A percentile compares a stretch with the other conserved stretches of the same genome.
Evolutionary conservation across 1,284 basidiomycete genomes (phyloP).

Genomic region (Ustilago trichophora): DNA sequence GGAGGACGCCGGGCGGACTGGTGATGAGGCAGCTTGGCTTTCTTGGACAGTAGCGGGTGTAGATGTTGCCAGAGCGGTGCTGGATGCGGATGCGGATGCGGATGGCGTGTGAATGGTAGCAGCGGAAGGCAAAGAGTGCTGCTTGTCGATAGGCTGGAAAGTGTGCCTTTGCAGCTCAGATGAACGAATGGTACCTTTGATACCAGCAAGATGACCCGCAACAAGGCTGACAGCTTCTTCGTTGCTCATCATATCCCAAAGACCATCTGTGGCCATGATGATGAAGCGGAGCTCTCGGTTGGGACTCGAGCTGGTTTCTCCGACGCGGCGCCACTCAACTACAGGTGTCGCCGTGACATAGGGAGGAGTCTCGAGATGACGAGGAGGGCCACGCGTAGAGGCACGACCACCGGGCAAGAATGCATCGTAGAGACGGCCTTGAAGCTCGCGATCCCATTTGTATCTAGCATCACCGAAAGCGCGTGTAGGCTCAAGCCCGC

Average conservation of each 20-base stretch:
- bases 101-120: background rate
- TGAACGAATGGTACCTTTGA: slow-evolving; percentile 56
- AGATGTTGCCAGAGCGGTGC: too few species aligned
- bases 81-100: background rate
- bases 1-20: slow-evolving; percentile 21
- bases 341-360: slow-evolving; percentile 88
- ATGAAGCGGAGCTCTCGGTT: slow-evolving; percentile 68
- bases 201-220: slow-evolving; percentile 62
- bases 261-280: slow-evolving; percentile 89
- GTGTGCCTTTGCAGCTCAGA: slow-evolving; percentile 53
- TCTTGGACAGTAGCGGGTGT: too few species aligned
- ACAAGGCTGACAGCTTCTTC: slow-evolving; percentile 88
- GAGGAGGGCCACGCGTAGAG: slow-evolving; percentile 53
- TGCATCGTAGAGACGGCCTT: slow-evolving; percentile 66
- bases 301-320: slow-evolving; percentile 48
- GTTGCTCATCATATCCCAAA: slow-evolving; percentile 95
- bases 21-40: slow-evolving; percentile 70
- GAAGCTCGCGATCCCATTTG: slow-evolving; percentile 73
- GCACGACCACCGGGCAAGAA: slow-evolving; percentile 61
- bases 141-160: slow-evolving; percentile 50
- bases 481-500: slow-evolving; percentile 90
- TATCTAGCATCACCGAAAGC: slow-evolving; percentile 95
- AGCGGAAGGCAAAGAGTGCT: slow-evolving; percentile 20
- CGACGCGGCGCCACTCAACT: slow-evolving; percentile 51
- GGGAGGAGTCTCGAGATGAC: slow-evolving; percentile 73